Base-by-base conservation (phyloP, 2,329 filamentous ascomycete species). In the Arthrinium phaeospermum region DNA sequence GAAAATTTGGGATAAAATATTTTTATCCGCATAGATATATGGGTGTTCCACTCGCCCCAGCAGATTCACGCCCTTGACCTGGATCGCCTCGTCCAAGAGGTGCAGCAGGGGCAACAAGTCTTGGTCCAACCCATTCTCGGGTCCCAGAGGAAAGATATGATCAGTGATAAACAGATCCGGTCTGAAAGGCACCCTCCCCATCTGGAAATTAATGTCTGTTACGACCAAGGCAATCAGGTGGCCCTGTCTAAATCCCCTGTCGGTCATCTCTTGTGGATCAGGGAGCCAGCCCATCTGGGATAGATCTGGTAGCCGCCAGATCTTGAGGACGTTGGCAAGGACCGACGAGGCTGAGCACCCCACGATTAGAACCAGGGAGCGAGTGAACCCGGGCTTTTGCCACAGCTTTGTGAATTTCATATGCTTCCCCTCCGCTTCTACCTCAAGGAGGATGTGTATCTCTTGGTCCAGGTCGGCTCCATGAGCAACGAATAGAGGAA, bases 381-480 rank as follows among this genome's bases (percentile, higher is more conserved):
- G 1, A 30, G 1, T 0, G 3, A 16, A 16, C 0, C 1, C 24
- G 0, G 13, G 4, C 24, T 34, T 27, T 3, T 6, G 1, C 51
- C 51, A 57, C 2, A 19, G 14, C 5, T 57, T 3, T 27, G 4
- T 57, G 24, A 34, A 57, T 8, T 3, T 5, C 6, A 57, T 34
- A 0, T 7, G 51, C 0, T 12, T 27, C 0, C 27, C 27, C 1
- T 30, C 14, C 2, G 12, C 27, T 7, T 30, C 27, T 57, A 57
- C 14, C 8, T 34, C 14, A 34, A 57, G 6, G 13, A 1, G 14
- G 4, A 57, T 3, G 19, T 34, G 16, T 4, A 57, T 27, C 12
- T 57, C 51, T 14, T 57, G 27, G 7, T 19, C 5, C 2, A 57
- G 51, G 27, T 34, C 27, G 14, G 51, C 51, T 34, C 51, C 51